Conservation (phyloP, 345 rosid species). For the Arabidopsis thaliana region TAIR10.1 NC_003075.7:7025501-7026000, state of each 20-base stretch:
- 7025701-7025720: slow-evolving; percentile 32
- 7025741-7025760: slow-evolving; percentile 49
- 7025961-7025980: slow-evolving; percentile 37
- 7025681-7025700: background rate
- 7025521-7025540: no score
- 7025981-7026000: slow-evolving; percentile 53
- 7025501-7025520: background rate
- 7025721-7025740: slow-evolving; percentile 49
- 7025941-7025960: slow-evolving; percentile 41
- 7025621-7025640: no score
- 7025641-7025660: no score
- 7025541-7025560: no score
- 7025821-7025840: slow-evolving; percentile 54
- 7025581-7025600: no score
- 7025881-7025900: slow-evolving; percentile 48
- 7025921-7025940: slow-evolving; percentile 43
- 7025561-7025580: no score
- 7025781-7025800: slow-evolving; percentile 64
- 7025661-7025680: no score
- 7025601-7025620: no score
- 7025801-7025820: slow-evolving; percentile 70
- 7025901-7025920: slow-evolving; percentile 50
- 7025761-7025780: slow-evolving; percentile 48
- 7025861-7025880: slow-evolving; percentile 53
- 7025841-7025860: slow-evolving; percentile 60